A percentile compares a stretch with the other conserved stretches of the same genome.
Evolutionary conservation across 257 asterid species (phyloP).

Genomic region (Thymus quinquecostatus): DNA sequence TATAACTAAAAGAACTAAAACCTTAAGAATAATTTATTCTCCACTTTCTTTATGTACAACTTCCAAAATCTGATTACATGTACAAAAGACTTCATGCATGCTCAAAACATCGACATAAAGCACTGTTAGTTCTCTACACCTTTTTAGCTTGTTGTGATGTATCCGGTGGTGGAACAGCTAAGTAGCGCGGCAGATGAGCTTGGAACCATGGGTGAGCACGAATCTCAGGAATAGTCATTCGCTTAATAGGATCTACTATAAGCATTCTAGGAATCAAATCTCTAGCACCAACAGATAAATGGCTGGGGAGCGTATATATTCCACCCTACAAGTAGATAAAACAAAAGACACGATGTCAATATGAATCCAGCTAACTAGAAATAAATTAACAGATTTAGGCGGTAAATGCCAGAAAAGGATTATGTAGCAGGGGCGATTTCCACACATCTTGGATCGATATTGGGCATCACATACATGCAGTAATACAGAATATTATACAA

Average conservation of each 20-base stretch:
- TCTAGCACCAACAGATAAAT: conserved; percentile 90
- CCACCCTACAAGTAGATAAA: conserved; percentile 66
- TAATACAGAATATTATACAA: too few relatives aligned
- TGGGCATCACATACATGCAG: background rate
- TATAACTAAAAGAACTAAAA: conserved; percentile 21
- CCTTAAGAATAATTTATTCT: background rate
- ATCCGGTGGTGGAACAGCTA: conserved; percentile 99
- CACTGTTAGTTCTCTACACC: conserved; percentile 44
- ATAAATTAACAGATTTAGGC: conserved; percentile 17
- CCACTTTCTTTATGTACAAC: conserved; percentile 5
- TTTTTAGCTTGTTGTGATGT: conserved; percentile 90
- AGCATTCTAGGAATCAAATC: conserved; percentile 98
- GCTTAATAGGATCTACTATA: conserved; percentile 93
- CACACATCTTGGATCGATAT: background rate
- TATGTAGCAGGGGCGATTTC: background rate
- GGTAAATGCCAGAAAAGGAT: background rate
- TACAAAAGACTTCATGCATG: conserved; percentile 8
- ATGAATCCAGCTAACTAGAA: conserved; percentile 15
- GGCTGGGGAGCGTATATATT: conserved; percentile 97
- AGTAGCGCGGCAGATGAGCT: conserved; percentile 92
- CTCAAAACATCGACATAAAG: background rate
- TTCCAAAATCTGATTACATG: background rate
- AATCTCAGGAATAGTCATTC: conserved; percentile 94
- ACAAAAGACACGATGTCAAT: conserved; percentile 8
- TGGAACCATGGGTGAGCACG: conserved; percentile 97